Base-by-base conservation (phyloP, 148 eudicot genomes). In the Camellia lanceoleosa region DNA sequence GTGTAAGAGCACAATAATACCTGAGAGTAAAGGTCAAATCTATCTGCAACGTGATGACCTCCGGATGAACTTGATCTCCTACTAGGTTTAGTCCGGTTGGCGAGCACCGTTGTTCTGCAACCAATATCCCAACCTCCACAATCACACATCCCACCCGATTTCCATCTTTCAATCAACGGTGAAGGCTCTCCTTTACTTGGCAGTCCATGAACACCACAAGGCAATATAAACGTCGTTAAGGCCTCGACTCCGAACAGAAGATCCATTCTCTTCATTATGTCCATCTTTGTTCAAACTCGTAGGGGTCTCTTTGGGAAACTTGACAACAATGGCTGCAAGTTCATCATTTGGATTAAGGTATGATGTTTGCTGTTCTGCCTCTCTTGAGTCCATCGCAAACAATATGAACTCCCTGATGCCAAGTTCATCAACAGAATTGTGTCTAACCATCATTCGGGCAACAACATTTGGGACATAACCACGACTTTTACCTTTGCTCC, bases 101-200 rank as follows among this genome's bases (percentile, higher is more conserved):
- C 77, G 71, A 89, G 88, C 76, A 91, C 81, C 76, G 83, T 83
- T 74, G 91, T 42, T 81, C 85, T 88, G 86, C 98, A 95, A 82
- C 98, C 98, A 75, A 95, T 51, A 91, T 95, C 98, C 98, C 98
- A 95, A 43, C 98, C 98, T 68, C 98, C 97, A 79, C 98, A 95
- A 79, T 95, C 98, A 84, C 98, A 95, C 59, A 84, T 73, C 49
- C 98, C 98, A 69, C 96, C 90, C 4, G 92, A 91, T 77, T 75
- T 88, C 98, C 98, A 95, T 86, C 98, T 83, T 56, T 90, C 84
- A 30, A 92, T 86, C 72, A 95, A 74, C 43, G 96, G 77, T 60
- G 98, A 95, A 81, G 91, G 88, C 81, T 88, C 90, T 65, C 96
- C 96, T 78, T 87, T 90, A 85, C 92, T 87, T 44, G 97, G 91